A percentile compares a stretch with the other conserved stretches of the same genome.
These are phyloP conservation scores for Saccharomycopsis synnaedendra DNA, from an alignment of 805 yeast species.

Conservation along the genomic window DNA sequence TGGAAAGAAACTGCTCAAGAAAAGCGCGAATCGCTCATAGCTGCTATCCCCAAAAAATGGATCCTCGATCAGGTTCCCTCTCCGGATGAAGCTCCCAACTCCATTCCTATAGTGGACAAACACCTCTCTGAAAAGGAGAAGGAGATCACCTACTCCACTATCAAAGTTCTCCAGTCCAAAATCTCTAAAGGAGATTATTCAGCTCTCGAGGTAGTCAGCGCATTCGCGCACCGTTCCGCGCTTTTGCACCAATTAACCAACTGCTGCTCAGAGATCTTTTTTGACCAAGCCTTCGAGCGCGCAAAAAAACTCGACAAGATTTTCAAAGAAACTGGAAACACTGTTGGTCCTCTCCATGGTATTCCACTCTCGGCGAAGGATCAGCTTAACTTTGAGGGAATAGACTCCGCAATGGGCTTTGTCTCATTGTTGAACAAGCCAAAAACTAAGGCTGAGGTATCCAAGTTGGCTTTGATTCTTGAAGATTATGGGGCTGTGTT, in stretches of 20 bases:
- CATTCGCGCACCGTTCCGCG: conserved; percentile 49
- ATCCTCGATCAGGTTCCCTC: conserved; percentile 12
- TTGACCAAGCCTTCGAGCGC: conserved; percentile 44
- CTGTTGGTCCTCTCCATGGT: conserved; percentile 56
- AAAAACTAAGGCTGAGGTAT: not conserved
- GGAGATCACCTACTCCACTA: conserved; percentile 17
- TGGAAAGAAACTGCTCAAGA: conserved; percentile 16
- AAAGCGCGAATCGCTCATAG: conserved; percentile 15
- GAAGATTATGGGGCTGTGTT: conserved; percentile 41
- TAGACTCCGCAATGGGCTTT: conserved; percentile 38
- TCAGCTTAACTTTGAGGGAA: conserved; percentile 29
- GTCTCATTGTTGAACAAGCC: conserved; percentile 19
- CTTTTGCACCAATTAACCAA: conserved; percentile 44
- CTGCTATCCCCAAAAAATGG: conserved; percentile 19
- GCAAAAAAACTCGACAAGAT: conserved; percentile 47
- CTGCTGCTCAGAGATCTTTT: conserved; percentile 28
- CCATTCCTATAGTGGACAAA: conserved; percentile 17
- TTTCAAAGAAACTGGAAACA: conserved; percentile 32
- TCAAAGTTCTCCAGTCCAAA: conserved; percentile 5
- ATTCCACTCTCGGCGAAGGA: conserved; percentile 52
- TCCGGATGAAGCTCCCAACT: conserved; percentile 16
- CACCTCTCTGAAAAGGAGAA: conserved; percentile 16
- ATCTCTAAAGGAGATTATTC: conserved; percentile 24
- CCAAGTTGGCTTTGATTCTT: conserved; percentile 1
- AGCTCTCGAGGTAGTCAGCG: conserved; percentile 36